Conservation (phyloP, 495 filamentous ascomycete genomes). For the Annulohypoxylon bovei region DNA sequence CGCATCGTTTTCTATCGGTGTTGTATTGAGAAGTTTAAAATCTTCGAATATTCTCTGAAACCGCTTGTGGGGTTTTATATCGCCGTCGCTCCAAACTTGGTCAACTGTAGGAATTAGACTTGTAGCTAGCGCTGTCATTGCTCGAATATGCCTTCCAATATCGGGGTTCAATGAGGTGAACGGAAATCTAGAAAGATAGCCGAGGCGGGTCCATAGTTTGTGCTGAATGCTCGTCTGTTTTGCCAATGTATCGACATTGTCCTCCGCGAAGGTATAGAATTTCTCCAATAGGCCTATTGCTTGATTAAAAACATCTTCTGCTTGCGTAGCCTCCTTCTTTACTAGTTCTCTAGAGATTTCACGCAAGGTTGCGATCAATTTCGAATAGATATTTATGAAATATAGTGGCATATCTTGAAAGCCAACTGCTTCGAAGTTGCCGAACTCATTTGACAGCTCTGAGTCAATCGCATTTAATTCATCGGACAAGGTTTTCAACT, state of each 20-base stretch:
- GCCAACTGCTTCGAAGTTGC: neutral
- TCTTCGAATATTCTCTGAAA: neutral
- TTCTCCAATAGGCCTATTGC: neutral
- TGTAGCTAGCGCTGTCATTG: neutral
- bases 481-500: neutral
- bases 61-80: neutral
- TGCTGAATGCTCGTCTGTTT: neutral
- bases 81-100: neutral
- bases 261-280: neutral
- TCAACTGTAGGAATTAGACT: neutral
- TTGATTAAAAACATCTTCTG: slow-evolving; percentile 8
- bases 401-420: neutral
- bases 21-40: slow-evolving; percentile 9
- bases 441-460: neutral
- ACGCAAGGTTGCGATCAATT: neutral
- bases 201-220: slow-evolving; percentile 4
- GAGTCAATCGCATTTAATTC: neutral
- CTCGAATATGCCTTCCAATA: slow-evolving; percentile 1
- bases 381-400: neutral
- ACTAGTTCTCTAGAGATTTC: neutral
- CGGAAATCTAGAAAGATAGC: neutral
- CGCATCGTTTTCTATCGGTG: neutral
- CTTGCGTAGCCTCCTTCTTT: neutral
- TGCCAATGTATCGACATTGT: neutral
- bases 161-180: neutral